These are phyloP conservation scores for Acanthamoeba rhysodes DNA, from an alignment of 208 protist genomes.

Conservation along the genomic window DNA sequence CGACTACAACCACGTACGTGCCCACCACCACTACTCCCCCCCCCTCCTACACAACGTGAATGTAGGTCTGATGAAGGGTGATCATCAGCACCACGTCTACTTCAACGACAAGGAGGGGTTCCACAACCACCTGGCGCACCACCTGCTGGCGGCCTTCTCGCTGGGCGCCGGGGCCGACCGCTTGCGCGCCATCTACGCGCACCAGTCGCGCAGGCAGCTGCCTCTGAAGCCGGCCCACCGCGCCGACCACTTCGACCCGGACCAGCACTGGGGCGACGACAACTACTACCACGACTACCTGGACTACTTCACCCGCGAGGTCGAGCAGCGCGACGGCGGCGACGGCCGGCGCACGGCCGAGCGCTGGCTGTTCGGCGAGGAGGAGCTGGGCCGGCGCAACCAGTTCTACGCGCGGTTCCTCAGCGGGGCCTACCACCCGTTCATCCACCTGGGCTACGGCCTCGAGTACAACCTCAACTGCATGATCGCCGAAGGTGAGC, in stretches of 20 bases:
- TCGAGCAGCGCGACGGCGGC: conserved; percentile 17
- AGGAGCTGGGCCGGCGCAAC: not conserved
- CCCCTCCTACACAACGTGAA: too few species aligned
- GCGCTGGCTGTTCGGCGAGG: conserved; percentile 28
- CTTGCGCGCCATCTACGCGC: not conserved
- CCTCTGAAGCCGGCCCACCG: not conserved
- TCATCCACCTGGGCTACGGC: conserved; percentile 32
- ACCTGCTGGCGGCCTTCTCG: conserved; percentile 37
- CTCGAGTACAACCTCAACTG: conserved; percentile 44
- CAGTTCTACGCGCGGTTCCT: conserved; percentile 28
- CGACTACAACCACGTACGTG: not conserved
- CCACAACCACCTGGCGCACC: conserved; percentile 58
- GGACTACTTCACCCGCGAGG: not conserved
- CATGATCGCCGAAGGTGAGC: conserved; percentile 53
- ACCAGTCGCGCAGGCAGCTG: conserved; percentile 3
- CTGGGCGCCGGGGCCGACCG: conserved; percentile 12
- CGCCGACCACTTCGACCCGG: not conserved
- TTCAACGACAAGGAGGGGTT: conserved; percentile 20
- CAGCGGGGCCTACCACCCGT: conserved; percentile 4
- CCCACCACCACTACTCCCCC: not conserved
- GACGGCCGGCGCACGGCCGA: not conserved
- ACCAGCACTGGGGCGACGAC: conserved; percentile 51
- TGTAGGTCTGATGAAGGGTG: not conserved
- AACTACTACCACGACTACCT: conserved; percentile 63
- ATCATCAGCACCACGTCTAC: conserved; percentile 19